These are phyloP conservation scores for Quercus lobata DNA, from an alignment of 331 rosid genomes.

Conservation along the genomic window DNA sequence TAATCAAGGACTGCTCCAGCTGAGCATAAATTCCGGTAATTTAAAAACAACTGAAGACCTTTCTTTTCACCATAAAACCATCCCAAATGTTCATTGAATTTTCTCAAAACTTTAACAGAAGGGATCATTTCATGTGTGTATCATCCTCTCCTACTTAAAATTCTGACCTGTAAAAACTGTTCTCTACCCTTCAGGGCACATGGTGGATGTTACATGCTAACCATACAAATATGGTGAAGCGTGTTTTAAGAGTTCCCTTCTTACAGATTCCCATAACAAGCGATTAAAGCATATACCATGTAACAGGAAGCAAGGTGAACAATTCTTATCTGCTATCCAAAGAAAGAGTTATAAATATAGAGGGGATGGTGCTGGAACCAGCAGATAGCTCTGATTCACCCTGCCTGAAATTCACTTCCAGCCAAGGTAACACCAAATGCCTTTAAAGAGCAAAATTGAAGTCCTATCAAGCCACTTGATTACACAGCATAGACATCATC, in stretches of 20 bases:
- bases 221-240: background rate
- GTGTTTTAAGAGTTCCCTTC: no score
- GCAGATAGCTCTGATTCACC: background rate
- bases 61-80: no score
- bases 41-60: no score
- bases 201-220: background rate
- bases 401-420: background rate
- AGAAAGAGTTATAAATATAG: background rate
- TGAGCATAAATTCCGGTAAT: background rate
- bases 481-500: slow-evolving; percentile 15
- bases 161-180: background rate
- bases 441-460: background rate
- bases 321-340: background rate
- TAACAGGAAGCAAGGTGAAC: background rate
- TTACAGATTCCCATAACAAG: background rate
- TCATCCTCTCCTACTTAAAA: background rate
- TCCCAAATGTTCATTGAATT: no score
- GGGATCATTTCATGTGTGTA: background rate
- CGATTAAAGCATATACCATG: background rate
- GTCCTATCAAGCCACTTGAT: background rate
- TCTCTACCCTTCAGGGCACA: background rate
- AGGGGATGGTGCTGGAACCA: background rate
- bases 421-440: background rate
- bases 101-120: background rate
- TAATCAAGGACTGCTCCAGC: background rate